A percentile compares a stretch with the other conserved stretches of the same genome.
phyloP scores from a whole-genome alignment of 2,329 filamentous ascomycete species.

The Colletotrichum lindemuthianum region DNA sequence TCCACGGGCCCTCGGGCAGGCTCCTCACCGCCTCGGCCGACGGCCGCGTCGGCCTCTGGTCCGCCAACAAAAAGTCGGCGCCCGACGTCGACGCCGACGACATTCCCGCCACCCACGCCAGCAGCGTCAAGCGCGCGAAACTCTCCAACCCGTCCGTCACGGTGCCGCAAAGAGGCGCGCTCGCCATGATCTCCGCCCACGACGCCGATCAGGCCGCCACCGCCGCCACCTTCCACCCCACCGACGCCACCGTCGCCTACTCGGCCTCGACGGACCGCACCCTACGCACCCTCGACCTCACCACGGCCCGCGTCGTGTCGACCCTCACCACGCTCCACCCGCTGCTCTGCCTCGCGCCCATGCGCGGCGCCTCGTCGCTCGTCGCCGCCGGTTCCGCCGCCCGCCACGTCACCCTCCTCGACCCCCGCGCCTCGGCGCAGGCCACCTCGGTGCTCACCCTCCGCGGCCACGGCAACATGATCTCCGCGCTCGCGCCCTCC shows the following conservation, averaged over 20 bases:
- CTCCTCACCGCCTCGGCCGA: constrained; percentile 89
- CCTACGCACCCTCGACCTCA: constrained; percentile 89
- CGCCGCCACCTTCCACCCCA: constrained; percentile 84
- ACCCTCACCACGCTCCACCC: constrained; percentile 86
- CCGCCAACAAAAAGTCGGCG: constrained; percentile 78
- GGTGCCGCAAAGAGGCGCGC: constrained; percentile 77
- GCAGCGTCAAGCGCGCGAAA: constrained; percentile 78
- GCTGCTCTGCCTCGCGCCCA: constrained; percentile 79
- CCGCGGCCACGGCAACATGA: constrained; percentile 84
- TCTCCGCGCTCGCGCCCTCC: constrained; percentile 52
- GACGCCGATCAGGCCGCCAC: constrained; percentile 75
- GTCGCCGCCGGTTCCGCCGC: constrained; percentile 82
- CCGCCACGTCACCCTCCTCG: constrained; percentile 90
- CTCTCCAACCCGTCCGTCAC: constrained; percentile 55
- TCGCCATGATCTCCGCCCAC: constrained; percentile 79
- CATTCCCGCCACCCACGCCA: constrained; percentile 72
- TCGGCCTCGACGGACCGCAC: constrained; percentile 92
- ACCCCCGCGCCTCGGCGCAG: constrained; percentile 82
- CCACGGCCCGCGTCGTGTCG: constrained; percentile 81
- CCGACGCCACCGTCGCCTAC: constrained; percentile 89
- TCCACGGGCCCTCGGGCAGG: constrained; percentile 77
- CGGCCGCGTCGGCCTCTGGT: constrained; percentile 88
- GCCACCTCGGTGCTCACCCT: constrained; percentile 89
- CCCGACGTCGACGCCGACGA: constrained; percentile 77
- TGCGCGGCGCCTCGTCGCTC: constrained; percentile 70